Evolutionary conservation across 1,284 basidiomycete genomes (phyloP), one percentile per base, ranked within the genome.

Genomic region (Naganishia albida): DNA sequence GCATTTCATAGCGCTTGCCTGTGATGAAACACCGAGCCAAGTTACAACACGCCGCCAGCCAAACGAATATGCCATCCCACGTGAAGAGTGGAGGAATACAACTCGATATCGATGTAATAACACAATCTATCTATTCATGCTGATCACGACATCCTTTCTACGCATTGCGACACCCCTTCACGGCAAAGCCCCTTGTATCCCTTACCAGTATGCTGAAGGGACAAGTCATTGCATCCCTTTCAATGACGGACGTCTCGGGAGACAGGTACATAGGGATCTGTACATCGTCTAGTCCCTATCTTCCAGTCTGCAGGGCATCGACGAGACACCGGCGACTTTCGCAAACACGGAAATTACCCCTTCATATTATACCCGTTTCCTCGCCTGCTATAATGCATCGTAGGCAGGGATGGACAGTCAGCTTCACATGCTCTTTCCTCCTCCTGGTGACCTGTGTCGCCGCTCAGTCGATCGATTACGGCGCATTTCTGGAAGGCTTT

Each of bases 1-100:
- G 44, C 57, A 2, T 60, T 50, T 23, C 57, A 60, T 38, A 60
- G 48, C 46, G 43, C 57, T 13, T 60, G 57, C n/a, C 15, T 50
- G 38, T 60, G 26, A 42, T 16, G 10, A 34, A 4, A 10, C 34
- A 34, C 34, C 34, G 34, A 34, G 34, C 34, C 34, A 34, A 34
- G 34, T 6, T 34, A 34, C n/a, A n/a, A n/a, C n/a, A n/a, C n/a
- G n/a, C n/a, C n/a, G n/a, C n/a, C n/a, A n/a, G n/a, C 34, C 34
- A 34, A 34, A 34, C 34, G 10, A 34, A n/a, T n/a, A n/a, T n/a
- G n/a, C n/a, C n/a, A n/a, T n/a, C n/a, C n/a, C n/a, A n/a, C n/a
- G n/a, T n/a, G n/a, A n/a, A n/a, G n/a, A n/a, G n/a, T n/a, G n/a
- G n/a, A n/a, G n/a, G n/a, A n/a, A n/a, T n/a, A n/a, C n/a, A n/a